Base-by-base conservation (phyloP, 345 rosid species). In the Moringa oleifera region DNA sequence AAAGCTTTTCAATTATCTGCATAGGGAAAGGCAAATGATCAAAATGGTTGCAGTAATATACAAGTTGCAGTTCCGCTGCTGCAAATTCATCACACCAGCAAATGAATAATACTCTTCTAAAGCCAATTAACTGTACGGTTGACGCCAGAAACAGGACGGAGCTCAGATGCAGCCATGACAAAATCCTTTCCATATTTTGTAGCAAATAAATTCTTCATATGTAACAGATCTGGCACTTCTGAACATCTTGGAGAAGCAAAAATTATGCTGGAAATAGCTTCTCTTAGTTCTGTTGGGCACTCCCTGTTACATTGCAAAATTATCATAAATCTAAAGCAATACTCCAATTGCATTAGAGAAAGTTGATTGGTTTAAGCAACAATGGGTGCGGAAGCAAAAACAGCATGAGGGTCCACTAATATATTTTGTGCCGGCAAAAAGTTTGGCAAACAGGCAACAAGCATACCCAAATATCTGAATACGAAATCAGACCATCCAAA, bases 211-310 rank as follows among this genome's bases (percentile, higher is more conserved):
- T 90, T 93, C 87, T 81, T 90, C 53, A 93, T 69, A 56, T 81
- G 88, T 73, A 93, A 67, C 68, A 90, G 79, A 73, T 93, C 98
- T 45, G 96, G 91, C 64, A 93, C 82, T 69, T 93, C 96, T 36
- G 98, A 90, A 74, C 97, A 88, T 78, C 97, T 81, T n/a, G 98
- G 91, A 70, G 98, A 88, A 41, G 98, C 87, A 82, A 87, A 93
- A 54, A 90, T 84, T 61, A 93, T 86, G 76, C 96, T 90, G 41
- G 97, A 82, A 71, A 90, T 66, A 67, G 97, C 98, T 75, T 93
- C 98, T 71, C 80, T 85, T 76, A 93, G 58, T 77, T 93, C 98
- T 66, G 81, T 23, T 0, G 98, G 98, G 25, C 98, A 93, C 33
- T 90, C 97, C 82, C 97, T 93, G 80, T 73, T 49, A 66, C 0